phyloP scores from a whole-genome alignment of 2,329 filamentous ascomycete genomes.

The Elsinoe batatas region DNA sequence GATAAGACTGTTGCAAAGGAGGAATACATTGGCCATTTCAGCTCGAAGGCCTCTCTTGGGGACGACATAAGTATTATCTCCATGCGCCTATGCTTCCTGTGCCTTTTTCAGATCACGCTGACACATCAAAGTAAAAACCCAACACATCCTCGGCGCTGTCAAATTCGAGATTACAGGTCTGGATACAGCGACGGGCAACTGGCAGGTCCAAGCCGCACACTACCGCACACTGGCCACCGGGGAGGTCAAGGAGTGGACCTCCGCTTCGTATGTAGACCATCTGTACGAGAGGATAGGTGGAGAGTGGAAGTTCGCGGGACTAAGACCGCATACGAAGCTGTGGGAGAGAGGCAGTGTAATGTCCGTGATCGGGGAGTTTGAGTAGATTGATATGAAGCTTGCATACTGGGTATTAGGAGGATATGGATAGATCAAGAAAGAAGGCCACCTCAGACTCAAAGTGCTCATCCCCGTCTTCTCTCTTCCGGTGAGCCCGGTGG shows the following conservation, averaged over 20 bases:
- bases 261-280: conserved; percentile 7
- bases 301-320: background rate
- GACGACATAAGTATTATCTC: conserved; percentile 32
- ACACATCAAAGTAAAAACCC: conserved; percentile 27
- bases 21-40: conserved; percentile 2
- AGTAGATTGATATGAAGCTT: background rate
- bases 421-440: background rate
- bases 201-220: conserved; percentile 2
- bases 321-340: conserved; percentile 8
- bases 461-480: too few species aligned
- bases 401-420: background rate
- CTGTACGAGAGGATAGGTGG: background rate
- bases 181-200: background rate
- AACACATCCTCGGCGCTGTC: background rate
- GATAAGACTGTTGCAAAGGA: conserved; percentile 1
- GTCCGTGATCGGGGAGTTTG: background rate
- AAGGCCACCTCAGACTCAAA: too few species aligned
- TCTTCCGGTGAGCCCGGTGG: background rate
- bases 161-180: background rate
- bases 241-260: background rate
- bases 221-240: background rate
- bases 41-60: conserved; percentile 18
- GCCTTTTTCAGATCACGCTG: too few species aligned
- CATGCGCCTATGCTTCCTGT: too few species aligned
- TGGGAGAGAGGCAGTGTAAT: conserved; percentile 3